Base-by-base conservation (phyloP, 768 basidiomycete species). In the Russula griseocarnosa region DNA sequence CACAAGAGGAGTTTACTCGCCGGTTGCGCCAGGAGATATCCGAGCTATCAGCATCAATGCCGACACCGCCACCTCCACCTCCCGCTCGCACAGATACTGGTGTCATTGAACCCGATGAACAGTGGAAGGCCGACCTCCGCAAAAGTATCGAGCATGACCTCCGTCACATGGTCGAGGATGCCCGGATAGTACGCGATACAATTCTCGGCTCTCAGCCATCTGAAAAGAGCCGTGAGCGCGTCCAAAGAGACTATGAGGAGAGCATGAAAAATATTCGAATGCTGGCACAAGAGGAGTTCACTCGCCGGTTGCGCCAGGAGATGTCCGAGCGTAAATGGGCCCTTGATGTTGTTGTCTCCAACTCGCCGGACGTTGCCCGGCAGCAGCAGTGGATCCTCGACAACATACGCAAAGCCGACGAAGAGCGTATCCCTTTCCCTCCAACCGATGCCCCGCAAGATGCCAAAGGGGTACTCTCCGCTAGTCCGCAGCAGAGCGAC, bases 341-440 rank as follows among this genome's bases (percentile, higher is more conserved):
- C 5, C 55, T 67, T 3, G 34, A 67, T 32, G 38, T 60, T 10
- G 62, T 62, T 24, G 58, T 51, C 32, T 44, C 55, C 22, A 62
- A 65, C 26, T 68, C 67, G 14, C 66, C 66, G 5, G 66, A 68
- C 51, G 66, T 67, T 38, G 56, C 44, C n/a, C 49, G 63, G 24
- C 59, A 69, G 56, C 68, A 69, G 54, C 68, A 69, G 60, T 57
- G 40, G 61, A 69, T 67, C 50, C 56, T 69, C 34, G 68, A 69
- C 7, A 28, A 34, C 32, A 34, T 34, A 1, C 32, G 32, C 32
- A 34, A 34, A 34, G 1, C 1, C 9, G 9, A 10, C 9, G 2
- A 34, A 34, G 32, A 34, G 32, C 32, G 32, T 10, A 1, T 10
- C 10, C 32, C 32, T 34, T 34, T 10, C 1, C 32, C 9, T 10